Base-by-base conservation (phyloP, 2,329 filamentous ascomycete species). In the Rhinocladiella mackenziei region DNA sequence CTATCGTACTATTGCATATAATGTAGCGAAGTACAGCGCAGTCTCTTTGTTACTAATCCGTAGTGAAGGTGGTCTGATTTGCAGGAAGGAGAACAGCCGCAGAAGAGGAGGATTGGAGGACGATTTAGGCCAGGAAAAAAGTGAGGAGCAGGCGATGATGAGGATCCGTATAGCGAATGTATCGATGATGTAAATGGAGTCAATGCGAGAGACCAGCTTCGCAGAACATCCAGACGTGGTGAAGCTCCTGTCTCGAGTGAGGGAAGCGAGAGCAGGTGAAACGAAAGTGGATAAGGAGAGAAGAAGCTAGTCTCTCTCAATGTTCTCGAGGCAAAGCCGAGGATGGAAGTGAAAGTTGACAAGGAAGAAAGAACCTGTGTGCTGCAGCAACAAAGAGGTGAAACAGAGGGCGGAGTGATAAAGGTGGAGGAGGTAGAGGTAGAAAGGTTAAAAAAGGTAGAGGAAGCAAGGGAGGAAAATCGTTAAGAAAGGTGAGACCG, bases 241-340 rank as follows among this genome's bases (percentile, higher is more conserved):
- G 47, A 45, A 51, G 53, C 48, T 56, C 48, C 45, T 50, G 53
- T 53, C 47, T 55, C 48, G 47, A 53, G 44, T 45, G 32, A 37
- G 34, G 45, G 41, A 55, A 49, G 50, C 54, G 52, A 51, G 51
- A 17, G 40, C 39, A 48, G 53, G 38, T 56, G 55, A 57, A 57
- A 57, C 55, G 55, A 57, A 54, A 51, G 55, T 57, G 53, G 53
- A 50, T 51, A 53, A 48, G 46, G 50, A 53, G 53, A 52, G 55
- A 54, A n/a, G n/a, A 20, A 52, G 45, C 55, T 57, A 55, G 55
- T 48, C 53, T 55, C 55, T 52, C 55, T 52, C 50, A 43, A 47
- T 41, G 47, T 39, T 46, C 40, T 34, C 28, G 47, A 40, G 30
- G 19, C 43, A 46, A 43, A 20, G 51, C 45, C 46, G 51, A 50